Evolutionary conservation across 805 yeast genomes (phyloP), one percentile per base, ranked within the genome.

Genomic region (Candida silvatica): DNA sequence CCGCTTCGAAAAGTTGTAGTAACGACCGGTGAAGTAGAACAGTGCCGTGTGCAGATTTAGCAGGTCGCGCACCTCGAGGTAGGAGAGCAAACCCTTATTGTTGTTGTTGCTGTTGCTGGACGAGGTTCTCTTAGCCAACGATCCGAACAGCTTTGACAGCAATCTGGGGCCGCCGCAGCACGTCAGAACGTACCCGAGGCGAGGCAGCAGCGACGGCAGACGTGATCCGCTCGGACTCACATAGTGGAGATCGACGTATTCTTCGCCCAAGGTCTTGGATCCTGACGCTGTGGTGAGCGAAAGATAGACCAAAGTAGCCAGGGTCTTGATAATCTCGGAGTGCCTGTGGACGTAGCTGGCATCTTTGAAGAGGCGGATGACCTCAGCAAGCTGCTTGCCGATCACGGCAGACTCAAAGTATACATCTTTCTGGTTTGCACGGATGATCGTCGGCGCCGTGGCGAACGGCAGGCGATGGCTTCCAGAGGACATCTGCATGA

Each of bases 361-460:
- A 14, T 81, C 80, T 35, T 69, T 74, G 40, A 79, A 43, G 12
- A 67, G 49, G 41, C 70, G 76, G 4, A 78, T 41, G 0, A 74
- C 71, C 16, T 76, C 80, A 27, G 67, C 69, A 3, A 87, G 44
- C 43, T 80, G 76, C 3, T 61, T 55, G 25, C 68, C 61, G 17
- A 85, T 59, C 5, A 32, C 35, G 2, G 71, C 54, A 1, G 68
- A 57, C 45, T 79, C 81, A 29, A 84, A 74, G 46, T 80, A 84
- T 4, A 74, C 68, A 55, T 90, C 98, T 51, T 90, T 90, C 51
- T 90, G 97, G 52, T 85, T 79, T 2, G 97, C 85, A 35, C 96
- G 70, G 25, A 90, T 94, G 65, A 88, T 84, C 8, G 88, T 80
- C 0, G 96, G 88, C 1, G 95, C 88, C 48, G 81, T 81, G 2